phyloP scores from a whole-genome alignment of 1,284 basidiomycete species.

The Boletus smithii region DNA sequence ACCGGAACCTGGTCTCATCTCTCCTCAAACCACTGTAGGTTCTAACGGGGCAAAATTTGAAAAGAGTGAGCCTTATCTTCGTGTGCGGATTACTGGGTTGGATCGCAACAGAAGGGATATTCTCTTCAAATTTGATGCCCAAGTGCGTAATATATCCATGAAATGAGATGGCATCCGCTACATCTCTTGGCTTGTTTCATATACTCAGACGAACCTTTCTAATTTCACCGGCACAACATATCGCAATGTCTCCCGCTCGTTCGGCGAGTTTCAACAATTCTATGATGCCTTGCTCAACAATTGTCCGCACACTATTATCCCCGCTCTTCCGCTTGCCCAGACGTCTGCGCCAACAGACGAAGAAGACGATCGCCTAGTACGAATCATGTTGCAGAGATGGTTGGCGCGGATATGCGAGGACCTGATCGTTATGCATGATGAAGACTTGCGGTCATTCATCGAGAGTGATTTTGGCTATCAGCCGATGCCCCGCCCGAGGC shows the following conservation, averaged over 20 bases:
- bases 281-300: constrained; percentile 80
- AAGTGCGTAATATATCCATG: constrained; percentile 49
- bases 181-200: not conserved
- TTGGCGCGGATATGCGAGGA: constrained; percentile 87
- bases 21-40: constrained; percentile 59
- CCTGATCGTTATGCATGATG: constrained; percentile 79
- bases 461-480: constrained; percentile 95
- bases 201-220: constrained; percentile 81
- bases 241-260: constrained; percentile 87
- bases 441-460: constrained; percentile 88
- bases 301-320: constrained; percentile 88
- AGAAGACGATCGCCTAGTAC: constrained; percentile 91
- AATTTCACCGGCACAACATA: constrained; percentile 88
- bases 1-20: constrained; percentile 75
- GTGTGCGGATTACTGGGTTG: constrained; percentile 82
- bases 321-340: constrained; percentile 86
- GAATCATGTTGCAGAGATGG: constrained; percentile 91
- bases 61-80: constrained; percentile 75
- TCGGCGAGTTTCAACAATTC: constrained; percentile 88
- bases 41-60: constrained; percentile 70
- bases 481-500: constrained; percentile 70
- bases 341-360: constrained; percentile 94
- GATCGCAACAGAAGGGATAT: constrained; percentile 93
- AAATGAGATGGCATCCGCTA: not conserved
- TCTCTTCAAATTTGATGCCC: constrained; percentile 87